A percentile compares a stretch with the other conserved stretches of the same genome.
Conservation (phyloP, 2,329 filamentous ascomycete species). For the Colletotrichum zoysiae region DNA sequence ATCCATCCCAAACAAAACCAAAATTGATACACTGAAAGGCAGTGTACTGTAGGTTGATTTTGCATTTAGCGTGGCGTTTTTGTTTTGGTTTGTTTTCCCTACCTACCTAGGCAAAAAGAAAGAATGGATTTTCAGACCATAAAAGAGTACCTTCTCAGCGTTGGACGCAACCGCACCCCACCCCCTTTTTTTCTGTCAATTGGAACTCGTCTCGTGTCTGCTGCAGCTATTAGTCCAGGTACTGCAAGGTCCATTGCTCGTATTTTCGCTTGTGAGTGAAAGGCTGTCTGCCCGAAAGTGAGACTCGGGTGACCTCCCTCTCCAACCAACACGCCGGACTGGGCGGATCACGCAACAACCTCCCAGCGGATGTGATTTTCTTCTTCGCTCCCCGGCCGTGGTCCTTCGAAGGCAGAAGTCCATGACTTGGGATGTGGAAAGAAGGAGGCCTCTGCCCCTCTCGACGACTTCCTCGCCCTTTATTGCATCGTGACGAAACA, state of each 20-base stretch:
- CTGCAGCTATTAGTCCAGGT: neutral
- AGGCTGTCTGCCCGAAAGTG: constrained; percentile 12
- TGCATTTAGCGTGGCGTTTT: constrained; percentile 42
- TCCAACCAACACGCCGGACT: constrained; percentile 4
- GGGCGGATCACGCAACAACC: neutral
- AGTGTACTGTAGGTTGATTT: constrained; percentile 33
- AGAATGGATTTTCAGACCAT: constrained; percentile 25
- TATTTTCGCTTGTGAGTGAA: neutral
- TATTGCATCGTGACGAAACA: constrained; percentile 21
- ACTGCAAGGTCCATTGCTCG: constrained; percentile 6
- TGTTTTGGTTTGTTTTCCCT: neutral
- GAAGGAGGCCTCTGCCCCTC: neutral
- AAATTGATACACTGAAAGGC: constrained; percentile 26
- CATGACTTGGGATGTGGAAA: neutral
- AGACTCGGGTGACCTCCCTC: neutral
- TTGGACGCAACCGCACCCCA: neutral
- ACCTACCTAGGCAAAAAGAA: constrained; percentile 22
- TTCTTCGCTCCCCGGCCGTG: neutral
- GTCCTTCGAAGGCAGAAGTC: neutral
- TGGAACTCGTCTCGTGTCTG: neutral
- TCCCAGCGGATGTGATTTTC: neutral
- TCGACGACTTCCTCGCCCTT: constrained; percentile 29
- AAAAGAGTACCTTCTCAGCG: neutral
- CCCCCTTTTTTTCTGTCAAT: neutral
- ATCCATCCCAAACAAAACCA: neutral